These are phyloP conservation scores for Starmerella gropengiesseri DNA, from an alignment of 805 yeast species.

Conservation along the genomic window DNA sequence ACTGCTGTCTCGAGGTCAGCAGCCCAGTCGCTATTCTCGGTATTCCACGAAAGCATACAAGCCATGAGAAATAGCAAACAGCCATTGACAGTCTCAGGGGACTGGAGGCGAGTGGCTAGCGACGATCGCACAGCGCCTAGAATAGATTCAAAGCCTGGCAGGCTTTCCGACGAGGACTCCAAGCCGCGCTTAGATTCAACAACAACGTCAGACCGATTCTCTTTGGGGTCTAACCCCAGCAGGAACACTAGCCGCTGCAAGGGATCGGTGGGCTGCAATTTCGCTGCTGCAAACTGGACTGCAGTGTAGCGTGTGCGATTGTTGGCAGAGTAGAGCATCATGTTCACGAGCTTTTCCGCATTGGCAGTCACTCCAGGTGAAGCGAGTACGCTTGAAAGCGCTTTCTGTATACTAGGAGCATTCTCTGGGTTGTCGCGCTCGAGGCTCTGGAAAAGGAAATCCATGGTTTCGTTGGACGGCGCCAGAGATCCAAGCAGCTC, in stretches of 20 bases:
- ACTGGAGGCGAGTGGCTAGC: not conserved
- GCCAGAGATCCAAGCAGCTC: constrained; percentile 66
- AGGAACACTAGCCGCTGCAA: constrained; percentile 59
- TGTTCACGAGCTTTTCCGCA: constrained; percentile 28
- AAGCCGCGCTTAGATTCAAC: constrained; percentile 75
- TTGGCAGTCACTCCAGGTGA: constrained; percentile 32
- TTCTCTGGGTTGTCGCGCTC: constrained; percentile 53
- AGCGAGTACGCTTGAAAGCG: constrained; percentile 49
- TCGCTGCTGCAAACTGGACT: constrained; percentile 50
- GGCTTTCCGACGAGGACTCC: constrained; percentile 33
- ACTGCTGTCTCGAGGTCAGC: not conserved
- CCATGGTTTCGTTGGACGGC: constrained; percentile 39
- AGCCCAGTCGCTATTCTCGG: not conserved
- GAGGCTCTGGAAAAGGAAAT: constrained; percentile 61
- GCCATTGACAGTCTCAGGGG: constrained; percentile 2
- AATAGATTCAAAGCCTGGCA: constrained; percentile 46
- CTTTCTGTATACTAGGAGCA: constrained; percentile 58
- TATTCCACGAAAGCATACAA: not conserved
- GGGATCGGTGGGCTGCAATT: constrained; percentile 56
- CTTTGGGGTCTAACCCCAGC: constrained; percentile 42
- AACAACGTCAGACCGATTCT: constrained; percentile 56
- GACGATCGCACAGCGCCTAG: constrained; percentile 22
- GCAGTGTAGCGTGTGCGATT: constrained; percentile 51
- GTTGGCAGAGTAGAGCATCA: constrained; percentile 33
- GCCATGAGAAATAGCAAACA: constrained; percentile 2